These are phyloP conservation scores for Fraxinus pennsylvanica DNA, from an alignment of 257 asterid species.

Conservation along the genomic window DNA sequence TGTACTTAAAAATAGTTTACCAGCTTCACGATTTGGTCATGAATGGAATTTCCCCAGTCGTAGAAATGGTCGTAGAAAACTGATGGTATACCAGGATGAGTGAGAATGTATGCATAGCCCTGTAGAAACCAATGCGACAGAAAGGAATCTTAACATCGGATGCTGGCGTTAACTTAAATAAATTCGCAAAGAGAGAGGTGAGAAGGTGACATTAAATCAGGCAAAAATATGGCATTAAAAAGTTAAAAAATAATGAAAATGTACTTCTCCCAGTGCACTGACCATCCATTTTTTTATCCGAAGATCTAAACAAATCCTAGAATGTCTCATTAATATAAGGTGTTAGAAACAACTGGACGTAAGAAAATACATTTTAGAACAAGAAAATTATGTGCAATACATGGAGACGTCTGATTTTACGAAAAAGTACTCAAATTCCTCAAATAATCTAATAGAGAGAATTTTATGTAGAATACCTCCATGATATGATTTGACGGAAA, in stretches of 20 bases:
- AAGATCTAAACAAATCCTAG: not conserved
- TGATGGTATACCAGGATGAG: constrained; percentile 90
- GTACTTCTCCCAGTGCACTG: not conserved
- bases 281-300: not conserved
- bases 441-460: constrained; percentile 5
- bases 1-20: constrained; percentile 37
- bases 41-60: constrained; percentile 65
- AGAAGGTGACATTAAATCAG: no score
- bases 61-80: constrained; percentile 91
- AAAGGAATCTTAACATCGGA: not conserved
- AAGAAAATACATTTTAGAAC: not conserved
- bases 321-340: not conserved
- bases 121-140: constrained; percentile 24
- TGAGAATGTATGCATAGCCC: constrained; percentile 86
- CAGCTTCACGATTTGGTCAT: constrained; percentile 86
- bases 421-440: constrained; percentile 6
- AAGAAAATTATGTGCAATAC: not conserved
- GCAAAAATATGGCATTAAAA: no score
- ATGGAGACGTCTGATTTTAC: not conserved
- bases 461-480: constrained; percentile 61
- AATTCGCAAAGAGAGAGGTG: no score
- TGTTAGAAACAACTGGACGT: not conserved
- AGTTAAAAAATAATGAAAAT: no score
- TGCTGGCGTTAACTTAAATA: not conserved
- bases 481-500: constrained; percentile 78